Percentiles rank a stretch among this genome's conserved stretches.
Conservation (phyloP, 768 basidiomycete species). For the Heimioporus sp. region DNA sequence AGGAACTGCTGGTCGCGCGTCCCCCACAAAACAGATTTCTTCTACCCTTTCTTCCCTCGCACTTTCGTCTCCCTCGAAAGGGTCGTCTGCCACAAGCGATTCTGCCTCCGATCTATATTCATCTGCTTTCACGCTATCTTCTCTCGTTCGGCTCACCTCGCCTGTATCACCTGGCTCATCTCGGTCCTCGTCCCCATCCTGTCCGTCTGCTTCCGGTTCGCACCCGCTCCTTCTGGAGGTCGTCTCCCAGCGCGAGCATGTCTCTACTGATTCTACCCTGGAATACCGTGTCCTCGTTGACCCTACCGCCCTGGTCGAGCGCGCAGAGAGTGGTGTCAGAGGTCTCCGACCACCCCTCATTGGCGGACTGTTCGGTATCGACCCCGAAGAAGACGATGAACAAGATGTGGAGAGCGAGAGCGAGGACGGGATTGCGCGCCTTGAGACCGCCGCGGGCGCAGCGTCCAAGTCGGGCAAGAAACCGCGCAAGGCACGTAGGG, state of each 20-base stretch:
- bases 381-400: slow-evolving; percentile 44
- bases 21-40: slow-evolving; percentile 15
- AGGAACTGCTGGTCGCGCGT: not conserved
- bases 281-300: slow-evolving; percentile 83
- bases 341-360: slow-evolving; percentile 52
- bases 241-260: slow-evolving; percentile 61
- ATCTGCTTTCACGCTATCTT: slow-evolving; percentile 11
- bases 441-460: slow-evolving; percentile 25
- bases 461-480: slow-evolving; percentile 19
- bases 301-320: slow-evolving; percentile 60
- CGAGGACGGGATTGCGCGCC: slow-evolving; percentile 30
- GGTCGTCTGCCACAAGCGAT: not conserved
- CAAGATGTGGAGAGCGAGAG: slow-evolving; percentile 43
- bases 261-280: slow-evolving; percentile 64
- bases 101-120: not conserved
- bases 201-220: slow-evolving; percentile 23
- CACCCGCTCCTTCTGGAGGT: slow-evolving; percentile 59
- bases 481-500: slow-evolving; percentile 27
- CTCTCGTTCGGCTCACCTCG: slow-evolving; percentile 15
- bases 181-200: slow-evolving; percentile 2
- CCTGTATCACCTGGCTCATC: not conserved
- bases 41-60: slow-evolving; percentile 11
- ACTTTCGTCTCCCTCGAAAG: slow-evolving; percentile 19
- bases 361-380: slow-evolving; percentile 37
- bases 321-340: slow-evolving; percentile 64